These are phyloP conservation scores for Tillandsia leiboldiana DNA, from an alignment of 176 grass and related monocot species.

Conservation along the genomic window DNA sequence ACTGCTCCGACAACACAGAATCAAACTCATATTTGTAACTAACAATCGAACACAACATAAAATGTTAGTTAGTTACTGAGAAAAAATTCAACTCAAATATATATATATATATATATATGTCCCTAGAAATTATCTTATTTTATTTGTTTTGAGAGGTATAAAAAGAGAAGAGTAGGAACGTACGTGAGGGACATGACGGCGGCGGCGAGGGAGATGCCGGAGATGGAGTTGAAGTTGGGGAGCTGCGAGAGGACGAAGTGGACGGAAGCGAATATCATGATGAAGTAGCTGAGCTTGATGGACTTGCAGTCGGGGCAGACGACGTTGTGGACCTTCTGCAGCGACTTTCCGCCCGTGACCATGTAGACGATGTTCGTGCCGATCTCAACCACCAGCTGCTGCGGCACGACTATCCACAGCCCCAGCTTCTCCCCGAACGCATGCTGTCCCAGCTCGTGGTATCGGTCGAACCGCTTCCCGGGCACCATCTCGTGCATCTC, in stretches of 20 bases:
- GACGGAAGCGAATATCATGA: constrained; percentile 35
- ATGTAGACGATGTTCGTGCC: constrained; percentile 51
- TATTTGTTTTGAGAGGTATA: no score
- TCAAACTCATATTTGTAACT: no score
- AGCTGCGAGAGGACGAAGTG: constrained; percentile 37
- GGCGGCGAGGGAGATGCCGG: constrained; percentile 25
- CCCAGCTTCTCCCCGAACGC: constrained; percentile 23
- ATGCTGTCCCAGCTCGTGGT: constrained; percentile 72
- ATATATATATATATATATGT: no score
- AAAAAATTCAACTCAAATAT: no score
- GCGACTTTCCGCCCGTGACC: constrained; percentile 59
- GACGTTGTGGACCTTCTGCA: constrained; percentile 42
- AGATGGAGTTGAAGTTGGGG: constrained; percentile 52
- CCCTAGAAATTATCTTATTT: no score
- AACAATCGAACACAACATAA: no score
- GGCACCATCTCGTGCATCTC: constrained; percentile 89
- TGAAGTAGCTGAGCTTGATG: constrained; percentile 29
- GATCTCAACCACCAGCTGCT: constrained; percentile 44
- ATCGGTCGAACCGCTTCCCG: constrained; percentile 73
- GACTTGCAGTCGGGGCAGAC: background rate
- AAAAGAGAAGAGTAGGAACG: no score
- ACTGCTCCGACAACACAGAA: background rate
- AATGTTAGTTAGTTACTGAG: no score
- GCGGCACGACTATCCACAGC: constrained; percentile 40
- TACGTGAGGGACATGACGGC: constrained; percentile 36